Conservation (phyloP, 345 rosid genomes). For the Cardamine occulta region DNA sequence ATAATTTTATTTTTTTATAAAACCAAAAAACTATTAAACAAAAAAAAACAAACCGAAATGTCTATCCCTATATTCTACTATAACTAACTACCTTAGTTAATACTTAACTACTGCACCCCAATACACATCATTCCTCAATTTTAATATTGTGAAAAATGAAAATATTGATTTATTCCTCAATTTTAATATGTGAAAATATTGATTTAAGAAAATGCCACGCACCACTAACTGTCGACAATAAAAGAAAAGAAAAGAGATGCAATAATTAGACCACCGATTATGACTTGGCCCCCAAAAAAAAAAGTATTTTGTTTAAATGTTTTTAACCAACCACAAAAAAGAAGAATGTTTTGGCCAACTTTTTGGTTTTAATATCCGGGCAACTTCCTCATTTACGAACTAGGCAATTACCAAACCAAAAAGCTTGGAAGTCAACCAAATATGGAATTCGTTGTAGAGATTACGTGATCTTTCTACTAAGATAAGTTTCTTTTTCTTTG, state of each 20-base stretch:
- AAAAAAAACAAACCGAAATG: no score
- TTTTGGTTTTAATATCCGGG: background rate
- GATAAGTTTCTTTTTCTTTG: background rate
- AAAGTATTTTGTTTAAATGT: background rate
- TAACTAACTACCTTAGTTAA: background rate
- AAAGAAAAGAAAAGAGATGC: background rate
- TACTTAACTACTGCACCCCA: background rate
- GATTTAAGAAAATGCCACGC: background rate
- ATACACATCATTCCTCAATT: background rate
- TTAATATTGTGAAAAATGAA: no score
- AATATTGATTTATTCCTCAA: background rate
- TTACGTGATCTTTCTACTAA: constrained; percentile 31
- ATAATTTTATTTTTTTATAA: no score
- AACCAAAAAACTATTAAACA: no score
- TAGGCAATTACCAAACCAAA: background rate
- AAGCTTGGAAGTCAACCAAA: constrained; percentile 29
- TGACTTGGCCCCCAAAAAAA: background rate
- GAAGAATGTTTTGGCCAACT: background rate
- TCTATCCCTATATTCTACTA: no score
- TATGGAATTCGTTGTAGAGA: constrained; percentile 13
- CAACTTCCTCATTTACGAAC: background rate
- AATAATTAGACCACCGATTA: constrained; percentile 6
- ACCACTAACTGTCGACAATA: background rate
- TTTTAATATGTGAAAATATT: background rate
- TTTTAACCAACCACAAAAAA: constrained; percentile 21